Conservation (phyloP, 164 flowering plant species). For the Brasenia schreberi region DNA sequence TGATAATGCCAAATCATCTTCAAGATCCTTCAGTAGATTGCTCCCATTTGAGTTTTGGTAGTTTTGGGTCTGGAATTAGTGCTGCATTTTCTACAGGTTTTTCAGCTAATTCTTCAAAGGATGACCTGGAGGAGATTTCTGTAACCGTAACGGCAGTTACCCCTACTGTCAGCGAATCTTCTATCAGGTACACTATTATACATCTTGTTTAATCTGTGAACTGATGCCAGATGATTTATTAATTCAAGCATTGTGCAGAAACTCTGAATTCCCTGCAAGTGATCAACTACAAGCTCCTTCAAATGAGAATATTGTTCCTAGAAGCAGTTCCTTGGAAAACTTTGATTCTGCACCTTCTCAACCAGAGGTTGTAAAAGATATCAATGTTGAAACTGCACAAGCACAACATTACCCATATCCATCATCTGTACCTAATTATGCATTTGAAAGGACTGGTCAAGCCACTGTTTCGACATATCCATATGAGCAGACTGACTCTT, state of each 20-base stretch:
- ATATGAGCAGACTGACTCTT: slow-evolving; percentile 31
- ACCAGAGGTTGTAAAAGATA: slow-evolving; percentile 51
- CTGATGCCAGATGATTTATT: too few relatives aligned
- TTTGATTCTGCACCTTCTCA: slow-evolving; percentile 52
- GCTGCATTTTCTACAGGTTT: slow-evolving; percentile 35
- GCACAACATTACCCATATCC: slow-evolving; percentile 52
- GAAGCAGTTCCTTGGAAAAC: slow-evolving; percentile 25
- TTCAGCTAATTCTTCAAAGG: slow-evolving; percentile 32
- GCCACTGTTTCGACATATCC: slow-evolving; percentile 28
- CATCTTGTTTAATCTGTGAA: too few relatives aligned
- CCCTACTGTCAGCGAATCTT: slow-evolving; percentile 36
- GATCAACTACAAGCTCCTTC: slow-evolving; percentile 45
- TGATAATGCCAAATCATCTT: slow-evolving; percentile 80
- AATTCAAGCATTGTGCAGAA: slow-evolving; percentile 28
- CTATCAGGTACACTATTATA: slow-evolving; percentile 38
- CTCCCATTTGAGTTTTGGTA: slow-evolving; percentile 91
- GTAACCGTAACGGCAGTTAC: slow-evolving; percentile 26
- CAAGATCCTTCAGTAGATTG: slow-evolving; percentile 77
- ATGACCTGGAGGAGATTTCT: slow-evolving; percentile 42
- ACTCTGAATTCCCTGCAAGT: slow-evolving; percentile 56
- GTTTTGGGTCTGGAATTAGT: slow-evolving; percentile 65
- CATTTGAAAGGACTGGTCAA: slow-evolving; percentile 48
- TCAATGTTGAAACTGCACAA: slow-evolving; percentile 31
- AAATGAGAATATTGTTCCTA: slow-evolving; percentile 37
- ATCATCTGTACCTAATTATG: slow-evolving; percentile 49